Evolutionary conservation across 2,329 filamentous ascomycete genomes (phyloP).

Genomic region (Leptographium procerum): DNA sequence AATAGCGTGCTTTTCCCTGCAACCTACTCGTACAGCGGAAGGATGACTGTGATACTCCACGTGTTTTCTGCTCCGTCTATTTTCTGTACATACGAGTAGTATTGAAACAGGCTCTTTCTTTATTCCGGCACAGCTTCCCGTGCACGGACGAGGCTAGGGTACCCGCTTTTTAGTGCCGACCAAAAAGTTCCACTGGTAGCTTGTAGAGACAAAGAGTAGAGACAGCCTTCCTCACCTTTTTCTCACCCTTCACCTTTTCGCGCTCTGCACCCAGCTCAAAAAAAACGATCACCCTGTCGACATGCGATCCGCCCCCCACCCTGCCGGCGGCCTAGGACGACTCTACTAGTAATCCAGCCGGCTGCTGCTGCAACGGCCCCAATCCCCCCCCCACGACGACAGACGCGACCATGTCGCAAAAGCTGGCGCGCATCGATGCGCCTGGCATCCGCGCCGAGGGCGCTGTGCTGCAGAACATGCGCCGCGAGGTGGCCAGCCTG

Average conservation of each 20-base stretch:
- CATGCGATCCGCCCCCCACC: too few relatives aligned
- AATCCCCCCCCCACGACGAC: background rate
- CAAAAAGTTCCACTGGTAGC: background rate
- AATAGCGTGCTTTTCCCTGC: background rate
- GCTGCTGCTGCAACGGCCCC: background rate
- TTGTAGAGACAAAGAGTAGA: background rate
- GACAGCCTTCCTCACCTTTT: background rate
- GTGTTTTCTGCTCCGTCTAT: too few relatives aligned
- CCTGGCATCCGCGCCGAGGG: conserved; percentile 55
- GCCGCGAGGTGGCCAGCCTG: conserved; percentile 61
- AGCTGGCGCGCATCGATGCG: conserved; percentile 40
- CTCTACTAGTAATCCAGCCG: background rate
- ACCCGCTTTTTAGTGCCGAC: background rate
- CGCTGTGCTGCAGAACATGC: conserved; percentile 46
- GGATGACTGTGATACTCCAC: background rate
- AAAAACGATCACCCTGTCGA: too few relatives aligned
- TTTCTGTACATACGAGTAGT: too few relatives aligned
- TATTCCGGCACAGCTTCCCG: too few relatives aligned
- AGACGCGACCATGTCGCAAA: conserved; percentile 6
- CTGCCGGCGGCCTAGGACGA: too few relatives aligned
- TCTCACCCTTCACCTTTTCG: background rate
- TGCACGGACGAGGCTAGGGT: too few relatives aligned
- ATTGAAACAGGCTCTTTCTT: too few relatives aligned
- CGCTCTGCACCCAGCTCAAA: too few relatives aligned
- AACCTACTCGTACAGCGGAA: too few relatives aligned